Evolutionary conservation across 306 rosid species (phyloP), one percentile per base, ranked within the genome.

Genomic region (Carpinus viminea): DNA sequence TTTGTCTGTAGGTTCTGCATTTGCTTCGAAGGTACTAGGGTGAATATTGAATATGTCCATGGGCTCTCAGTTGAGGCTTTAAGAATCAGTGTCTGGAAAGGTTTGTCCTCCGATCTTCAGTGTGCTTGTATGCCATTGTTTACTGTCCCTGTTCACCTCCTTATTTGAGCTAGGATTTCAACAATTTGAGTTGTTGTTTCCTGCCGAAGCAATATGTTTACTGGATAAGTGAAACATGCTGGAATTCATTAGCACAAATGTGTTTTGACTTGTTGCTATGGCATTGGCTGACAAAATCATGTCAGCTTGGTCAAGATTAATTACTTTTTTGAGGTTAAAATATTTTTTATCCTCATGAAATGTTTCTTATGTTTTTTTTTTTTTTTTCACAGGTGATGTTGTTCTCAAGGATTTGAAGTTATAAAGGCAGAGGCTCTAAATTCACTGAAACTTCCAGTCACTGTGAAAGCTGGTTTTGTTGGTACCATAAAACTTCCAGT

Each of bases 11-110:
- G 99, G 98, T 95, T 60, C 85, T 95, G 79, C 98, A 95, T 89
- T 87, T 95, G 86, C 98, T 95, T 74, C 89, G 94, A 57, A 91
- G 82, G 79, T 93, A 93, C 85, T 82, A 93, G 90, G 99, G 99
- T n/a, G n/a, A n/a, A n/a, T n/a, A n/a, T n/a, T 21, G 99, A 95
- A 86, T 95, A 95, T 87, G 98, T 95, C 36, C 97, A 95, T 62
- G 99, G 98, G 73, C 98, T 95, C 86, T 95, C 99, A 31, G 53
- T 83, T 48, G 98, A 95, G 85, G 97, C 99, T 53, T 82, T 95
- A 83, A 87, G 98, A 84, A 95, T 95, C 55, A 95, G 99, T 76
- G 99, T 95, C 75, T 95, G 98, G 99, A 89, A 95, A 86, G 99
- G 99, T 95, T 79, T 79, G 89, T 83, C 43, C 78, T 73, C 74